Evolutionary conservation across 2,329 filamentous ascomycete species (phyloP), one percentile per base, ranked within the genome.

Genomic region (Colletotrichum tofieldiae): DNA sequence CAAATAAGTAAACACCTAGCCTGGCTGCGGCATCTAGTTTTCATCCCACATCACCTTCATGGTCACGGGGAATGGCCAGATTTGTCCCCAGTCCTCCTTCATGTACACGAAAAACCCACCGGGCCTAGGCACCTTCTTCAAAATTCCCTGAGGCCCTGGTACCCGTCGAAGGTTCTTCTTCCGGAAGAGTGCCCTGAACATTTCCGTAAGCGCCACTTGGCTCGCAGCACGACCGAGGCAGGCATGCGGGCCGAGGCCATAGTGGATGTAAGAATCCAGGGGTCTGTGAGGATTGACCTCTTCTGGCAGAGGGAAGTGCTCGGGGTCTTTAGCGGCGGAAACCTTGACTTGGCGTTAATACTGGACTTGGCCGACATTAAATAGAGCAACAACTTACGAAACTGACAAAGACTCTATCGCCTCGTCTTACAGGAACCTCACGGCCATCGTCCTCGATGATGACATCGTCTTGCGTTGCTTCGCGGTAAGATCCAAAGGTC

Each of bases 131-230:
- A 94, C 85, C 83, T 89, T 92, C 85, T 93, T 93, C 74, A 94
- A 79, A 77, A 90, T 82, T 0, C 93, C 93, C 81, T 93, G 90
- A 0, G 87, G 82, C 0, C 93, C 93, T 0, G 88, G 83, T 0
- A 89, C 90, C 39, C 90, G 85, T 7, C 90, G 84, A 14, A 95
- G 79, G 65, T 90, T 90, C 75, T 88, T 85, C 75, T 90, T 84
- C 71, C 86, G 83, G 76, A 92, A 93, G 2, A 94, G 81, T 0
- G 88, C 87, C 59, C 92, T 89, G 80, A 94, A 88, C 85, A 94
- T 91, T 74, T 92, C 89, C 0, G 89, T 89, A 70, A 95, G 82
- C 0, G 90, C 91, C 2, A 90, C 84, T 73, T 90, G 86, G 77
- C 86, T 90, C 16, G 89, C 86, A 20, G 91, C 88, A 35, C 85